Conservation (phyloP, 306 rosid species). For the Glycyrrhiza uralensis region DNA sequence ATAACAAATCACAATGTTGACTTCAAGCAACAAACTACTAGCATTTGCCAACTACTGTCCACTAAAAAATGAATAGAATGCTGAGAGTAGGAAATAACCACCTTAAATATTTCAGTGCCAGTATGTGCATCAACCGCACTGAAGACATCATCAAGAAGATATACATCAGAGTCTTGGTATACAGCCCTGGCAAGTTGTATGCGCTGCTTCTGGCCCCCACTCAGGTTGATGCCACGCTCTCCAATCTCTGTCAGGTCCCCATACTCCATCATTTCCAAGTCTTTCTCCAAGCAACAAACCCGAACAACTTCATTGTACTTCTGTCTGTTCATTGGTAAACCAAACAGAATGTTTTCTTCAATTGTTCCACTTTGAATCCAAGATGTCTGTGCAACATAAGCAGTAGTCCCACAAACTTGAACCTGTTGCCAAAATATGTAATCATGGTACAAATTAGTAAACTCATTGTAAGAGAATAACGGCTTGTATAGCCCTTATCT, state of each 20-base stretch:
- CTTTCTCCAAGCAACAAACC: constrained; percentile 90
- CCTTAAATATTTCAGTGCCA: constrained; percentile 95
- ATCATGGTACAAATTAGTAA: neutral
- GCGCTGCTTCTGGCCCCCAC: constrained; percentile 97
- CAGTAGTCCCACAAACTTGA: constrained; percentile 76
- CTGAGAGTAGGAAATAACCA: constrained; percentile 1
- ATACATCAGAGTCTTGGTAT: constrained; percentile 80
- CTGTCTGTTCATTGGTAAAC: constrained; percentile 67
- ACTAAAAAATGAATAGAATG: neutral
- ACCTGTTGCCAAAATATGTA: constrained; percentile 45
- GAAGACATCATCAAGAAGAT: constrained; percentile 92
- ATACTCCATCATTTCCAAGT: constrained; percentile 87
- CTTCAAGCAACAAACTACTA: constrained; percentile 7
- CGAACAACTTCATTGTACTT: constrained; percentile 63
- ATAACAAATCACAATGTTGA: neutral
- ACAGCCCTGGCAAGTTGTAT: constrained; percentile 95
- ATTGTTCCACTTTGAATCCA: constrained; percentile 98
- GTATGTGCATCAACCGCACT: constrained; percentile 99
- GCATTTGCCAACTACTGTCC: neutral
- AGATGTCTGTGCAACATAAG: constrained; percentile 94
- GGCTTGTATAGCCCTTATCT: neutral
- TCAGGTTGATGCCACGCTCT: constrained; percentile 95
- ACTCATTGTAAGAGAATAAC: neutral
- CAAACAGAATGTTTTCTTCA: constrained; percentile 81
- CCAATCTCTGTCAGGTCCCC: constrained; percentile 98